These are phyloP conservation scores for Septoria linicola DNA, from an alignment of 2,329 filamentous ascomycete species.

Conservation along the genomic window DNA sequence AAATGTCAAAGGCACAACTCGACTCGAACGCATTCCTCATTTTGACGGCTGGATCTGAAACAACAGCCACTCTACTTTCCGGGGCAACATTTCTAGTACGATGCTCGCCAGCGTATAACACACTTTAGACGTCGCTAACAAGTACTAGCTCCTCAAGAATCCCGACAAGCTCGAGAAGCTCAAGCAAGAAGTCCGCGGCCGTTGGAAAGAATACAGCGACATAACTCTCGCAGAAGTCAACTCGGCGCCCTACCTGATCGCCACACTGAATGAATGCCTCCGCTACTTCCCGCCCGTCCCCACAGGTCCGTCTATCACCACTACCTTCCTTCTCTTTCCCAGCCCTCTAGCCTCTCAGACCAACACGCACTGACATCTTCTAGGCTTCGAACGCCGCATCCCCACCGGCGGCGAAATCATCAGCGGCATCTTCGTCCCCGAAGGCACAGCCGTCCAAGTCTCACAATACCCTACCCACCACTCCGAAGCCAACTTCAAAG, in stretches of 20 bases:
- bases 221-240: constrained; percentile 31
- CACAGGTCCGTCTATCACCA: constrained; percentile 33
- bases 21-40: constrained; percentile 49
- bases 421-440: constrained; percentile 33
- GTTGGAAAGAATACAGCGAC: constrained; percentile 38
- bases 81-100: constrained; percentile 40
- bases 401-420: constrained; percentile 32
- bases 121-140: background rate
- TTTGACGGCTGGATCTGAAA: constrained; percentile 53
- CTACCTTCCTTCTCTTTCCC: too few relatives aligned
- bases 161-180: constrained; percentile 42
- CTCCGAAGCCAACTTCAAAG: constrained; percentile 30
- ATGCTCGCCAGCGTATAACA: background rate
- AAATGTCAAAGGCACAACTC: constrained; percentile 35
- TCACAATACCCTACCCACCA: constrained; percentile 30
- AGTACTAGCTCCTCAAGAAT: constrained; percentile 40
- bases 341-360: too few relatives aligned
- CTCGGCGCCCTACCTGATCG: constrained; percentile 41
- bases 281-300: constrained; percentile 49
- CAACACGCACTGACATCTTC: too few relatives aligned
- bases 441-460: constrained; percentile 30
- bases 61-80: constrained; percentile 50
- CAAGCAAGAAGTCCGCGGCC: constrained; percentile 43
- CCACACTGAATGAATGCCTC: constrained; percentile 47
- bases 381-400: constrained; percentile 33